These are phyloP conservation scores for Hygrophorus russula DNA, from an alignment of 768 basidiomycete genomes.

Conservation along the genomic window DNA sequence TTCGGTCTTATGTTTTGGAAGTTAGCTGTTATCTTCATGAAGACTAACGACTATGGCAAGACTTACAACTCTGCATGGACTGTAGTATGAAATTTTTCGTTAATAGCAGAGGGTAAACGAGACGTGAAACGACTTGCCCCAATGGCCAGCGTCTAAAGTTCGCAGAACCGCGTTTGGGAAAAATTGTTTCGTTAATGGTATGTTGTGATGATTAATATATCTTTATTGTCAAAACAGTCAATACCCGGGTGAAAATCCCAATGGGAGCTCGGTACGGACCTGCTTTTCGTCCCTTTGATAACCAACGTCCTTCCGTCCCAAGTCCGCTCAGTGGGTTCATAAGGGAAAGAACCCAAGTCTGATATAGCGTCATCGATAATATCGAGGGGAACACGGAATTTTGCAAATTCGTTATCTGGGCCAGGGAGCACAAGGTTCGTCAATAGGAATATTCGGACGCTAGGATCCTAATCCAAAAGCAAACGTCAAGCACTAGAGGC, in stretches of 20 bases:
- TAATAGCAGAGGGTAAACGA: background rate
- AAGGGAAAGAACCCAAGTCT: slow-evolving; percentile 74
- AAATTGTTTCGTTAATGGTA: slow-evolving; percentile 47
- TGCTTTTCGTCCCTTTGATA: slow-evolving; percentile 71
- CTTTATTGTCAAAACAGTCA: slow-evolving; percentile 19
- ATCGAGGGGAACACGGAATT: slow-evolving; percentile 66
- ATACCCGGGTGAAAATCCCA: background rate
- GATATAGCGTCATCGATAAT: slow-evolving; percentile 51
- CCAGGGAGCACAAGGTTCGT: slow-evolving; percentile 55
- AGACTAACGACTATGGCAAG: background rate
- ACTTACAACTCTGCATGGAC: slow-evolving; percentile 72
- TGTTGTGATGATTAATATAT: slow-evolving; percentile 67
- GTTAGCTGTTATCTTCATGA: background rate
- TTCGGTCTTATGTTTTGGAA: slow-evolving; percentile 29
- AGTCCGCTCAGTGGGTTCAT: slow-evolving; percentile 36
- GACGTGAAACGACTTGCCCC: slow-evolving; percentile 44
- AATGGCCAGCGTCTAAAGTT: slow-evolving; percentile 70
- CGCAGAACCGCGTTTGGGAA: slow-evolving; percentile 64
- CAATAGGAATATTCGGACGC: slow-evolving; percentile 71
- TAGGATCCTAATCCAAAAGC: slow-evolving; percentile 40
- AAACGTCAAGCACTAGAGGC: background rate
- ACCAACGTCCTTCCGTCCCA: slow-evolving; percentile 59
- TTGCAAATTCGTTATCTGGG: slow-evolving; percentile 22
- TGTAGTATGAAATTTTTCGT: slow-evolving; percentile 15
- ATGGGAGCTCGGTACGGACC: slow-evolving; percentile 26